A percentile compares a stretch with the other conserved stretches of the same genome.
Evolutionary conservation across 495 filamentous ascomycete genomes (phyloP).

Genomic region (Chaetomidium leptoderma): DNA sequence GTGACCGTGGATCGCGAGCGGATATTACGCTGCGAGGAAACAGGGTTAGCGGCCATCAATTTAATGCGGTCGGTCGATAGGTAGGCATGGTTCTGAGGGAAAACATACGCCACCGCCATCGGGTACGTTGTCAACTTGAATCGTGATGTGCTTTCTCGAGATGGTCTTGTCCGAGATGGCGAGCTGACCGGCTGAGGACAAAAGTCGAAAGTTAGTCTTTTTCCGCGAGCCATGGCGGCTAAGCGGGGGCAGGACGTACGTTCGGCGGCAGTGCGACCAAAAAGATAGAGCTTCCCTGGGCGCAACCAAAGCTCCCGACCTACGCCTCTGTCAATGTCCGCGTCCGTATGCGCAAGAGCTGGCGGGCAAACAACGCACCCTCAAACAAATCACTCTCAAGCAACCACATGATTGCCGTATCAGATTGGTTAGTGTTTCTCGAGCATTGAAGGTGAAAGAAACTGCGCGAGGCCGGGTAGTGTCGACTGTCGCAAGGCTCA

Average conservation of each 20-base stretch:
- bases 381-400: constrained; percentile 53
- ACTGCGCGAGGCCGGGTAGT: not conserved
- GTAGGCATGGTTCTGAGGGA: not conserved
- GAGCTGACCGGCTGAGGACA: constrained; percentile 46
- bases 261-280: constrained; percentile 59
- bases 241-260: constrained; percentile 30
- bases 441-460: not conserved
- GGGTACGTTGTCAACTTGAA: constrained; percentile 62
- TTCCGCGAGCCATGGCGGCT: not conserved
- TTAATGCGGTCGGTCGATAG: not conserved
- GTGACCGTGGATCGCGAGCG: constrained; percentile 59
- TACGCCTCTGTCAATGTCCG: constrained; percentile 25
- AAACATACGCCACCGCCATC: constrained; percentile 65
- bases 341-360: not conserved
- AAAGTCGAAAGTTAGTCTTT: constrained; percentile 16
- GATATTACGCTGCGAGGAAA: constrained; percentile 47
- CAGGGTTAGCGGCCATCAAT: constrained; percentile 7
- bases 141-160: constrained; percentile 83
- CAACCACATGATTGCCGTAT: constrained; percentile 50
- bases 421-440: not conserved
- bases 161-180: constrained; percentile 68
- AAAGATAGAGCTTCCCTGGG: constrained; percentile 75
- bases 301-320: constrained; percentile 77
- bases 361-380: constrained; percentile 32
- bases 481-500: too few species aligned